phyloP scores from a whole-genome alignment of 768 basidiomycete species.

The Hypholoma fasciculare region DNA sequence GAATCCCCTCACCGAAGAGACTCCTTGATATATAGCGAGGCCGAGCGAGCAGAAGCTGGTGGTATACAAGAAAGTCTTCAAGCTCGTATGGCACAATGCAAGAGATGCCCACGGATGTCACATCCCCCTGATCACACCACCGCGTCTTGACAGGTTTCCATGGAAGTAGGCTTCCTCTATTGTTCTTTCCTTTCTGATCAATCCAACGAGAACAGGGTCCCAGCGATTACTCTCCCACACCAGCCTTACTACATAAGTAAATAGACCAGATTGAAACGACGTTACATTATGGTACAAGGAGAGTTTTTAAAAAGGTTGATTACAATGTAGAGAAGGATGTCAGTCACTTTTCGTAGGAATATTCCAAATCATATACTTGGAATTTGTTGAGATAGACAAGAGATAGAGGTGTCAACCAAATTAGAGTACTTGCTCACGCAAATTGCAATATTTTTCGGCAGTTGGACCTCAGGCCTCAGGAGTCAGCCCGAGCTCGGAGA shows the following conservation, averaged over 20 bases:
- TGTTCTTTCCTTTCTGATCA: constrained; percentile 22
- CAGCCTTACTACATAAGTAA: neutral
- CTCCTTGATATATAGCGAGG: neutral
- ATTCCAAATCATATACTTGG: too few relatives aligned
- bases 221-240: constrained; percentile 14
- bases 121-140: constrained; percentile 24
- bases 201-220: constrained; percentile 13
- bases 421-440: too few relatives aligned
- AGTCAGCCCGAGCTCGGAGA: too few relatives aligned
- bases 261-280: too few relatives aligned
- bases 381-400: too few relatives aligned
- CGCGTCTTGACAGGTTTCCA: constrained; percentile 27
- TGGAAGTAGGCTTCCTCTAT: constrained; percentile 20
- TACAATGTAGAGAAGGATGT: too few relatives aligned
- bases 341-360: too few relatives aligned
- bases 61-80: constrained; percentile 1
- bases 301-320: too few relatives aligned
- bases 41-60: constrained; percentile 9
- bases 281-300: too few relatives aligned
- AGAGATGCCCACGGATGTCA: constrained; percentile 24
- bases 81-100: constrained; percentile 17
- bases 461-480: too few relatives aligned
- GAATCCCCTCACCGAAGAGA: neutral
- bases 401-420: too few relatives aligned
- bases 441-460: too few relatives aligned